These are phyloP conservation scores for Tetrapyrgos nigripes DNA, from an alignment of 1,284 basidiomycete species.

Conservation along the genomic window DNA sequence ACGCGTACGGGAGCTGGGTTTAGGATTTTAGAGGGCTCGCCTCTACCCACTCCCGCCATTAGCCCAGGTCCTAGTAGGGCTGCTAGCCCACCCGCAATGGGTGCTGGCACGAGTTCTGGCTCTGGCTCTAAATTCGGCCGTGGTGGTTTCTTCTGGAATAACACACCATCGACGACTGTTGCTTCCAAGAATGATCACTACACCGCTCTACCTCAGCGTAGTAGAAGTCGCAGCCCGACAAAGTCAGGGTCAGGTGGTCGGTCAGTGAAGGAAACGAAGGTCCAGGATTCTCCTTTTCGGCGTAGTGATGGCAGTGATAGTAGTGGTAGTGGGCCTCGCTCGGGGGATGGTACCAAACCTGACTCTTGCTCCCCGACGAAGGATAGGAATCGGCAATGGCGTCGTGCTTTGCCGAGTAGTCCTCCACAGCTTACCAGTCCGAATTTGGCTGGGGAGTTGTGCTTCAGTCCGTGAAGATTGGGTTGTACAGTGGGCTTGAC, in stretches of 20 bases:
- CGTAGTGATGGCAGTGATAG: neutral
- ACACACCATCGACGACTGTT: neutral
- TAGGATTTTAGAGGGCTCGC: conserved; percentile 19
- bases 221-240: conserved; percentile 8
- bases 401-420: conserved; percentile 13
- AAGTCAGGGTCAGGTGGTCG: neutral
- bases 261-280: too few species aligned
- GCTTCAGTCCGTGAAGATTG: conserved; percentile 13
- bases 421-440: conserved; percentile 16
- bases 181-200: conserved; percentile 3
- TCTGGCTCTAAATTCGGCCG: too few species aligned
- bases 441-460: conserved; percentile 13
- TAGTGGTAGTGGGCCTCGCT: neutral
- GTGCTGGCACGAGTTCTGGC: conserved; percentile 1
- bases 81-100: neutral
- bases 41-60: conserved; percentile 14
- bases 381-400: conserved; percentile 2
- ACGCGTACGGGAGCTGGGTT: conserved; percentile 14
- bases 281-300: too few species aligned
- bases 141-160: conserved; percentile 9
- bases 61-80: neutral
- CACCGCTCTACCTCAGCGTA: conserved; percentile 10
- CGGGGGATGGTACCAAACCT: neutral
- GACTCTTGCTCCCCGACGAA: neutral
- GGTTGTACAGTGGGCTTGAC: neutral